A percentile compares a stretch with the other conserved stretches of the same genome.
phyloP scores from a whole-genome alignment of 495 filamentous ascomycete species.

The Platismatia glauca region DNA sequence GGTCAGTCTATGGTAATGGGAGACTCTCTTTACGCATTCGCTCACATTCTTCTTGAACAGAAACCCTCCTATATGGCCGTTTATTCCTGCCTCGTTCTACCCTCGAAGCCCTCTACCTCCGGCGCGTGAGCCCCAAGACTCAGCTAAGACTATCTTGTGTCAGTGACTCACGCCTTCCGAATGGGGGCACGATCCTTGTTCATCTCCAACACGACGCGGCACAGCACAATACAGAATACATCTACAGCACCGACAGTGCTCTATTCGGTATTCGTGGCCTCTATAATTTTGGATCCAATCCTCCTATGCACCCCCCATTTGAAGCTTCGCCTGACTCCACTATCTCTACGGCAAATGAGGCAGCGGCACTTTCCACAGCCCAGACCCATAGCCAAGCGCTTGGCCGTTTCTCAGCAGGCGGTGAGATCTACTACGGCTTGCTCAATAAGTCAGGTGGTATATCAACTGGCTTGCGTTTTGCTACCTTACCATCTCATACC shows the following conservation, averaged over 20 bases:
- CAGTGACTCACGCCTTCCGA: slow-evolving; percentile 62
- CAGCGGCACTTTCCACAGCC: slow-evolving; percentile 14
- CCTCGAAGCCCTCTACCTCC: slow-evolving; percentile 79
- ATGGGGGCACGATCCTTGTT: slow-evolving; percentile 67
- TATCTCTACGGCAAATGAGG: slow-evolving; percentile 13
- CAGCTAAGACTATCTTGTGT: slow-evolving; percentile 77
- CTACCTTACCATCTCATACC: slow-evolving; percentile 78
- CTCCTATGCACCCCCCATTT: slow-evolving; percentile 26
- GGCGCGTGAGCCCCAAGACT: slow-evolving; percentile 66
- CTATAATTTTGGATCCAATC: slow-evolving; percentile 89
- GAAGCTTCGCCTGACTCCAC: slow-evolving; percentile 8
- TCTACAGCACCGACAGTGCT: slow-evolving; percentile 86
- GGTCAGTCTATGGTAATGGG: slow-evolving; percentile 11
- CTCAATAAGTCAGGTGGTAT: slow-evolving; percentile 85
- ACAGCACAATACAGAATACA: slow-evolving; percentile 80
- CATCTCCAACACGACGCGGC: slow-evolving; percentile 81
- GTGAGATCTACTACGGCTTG: slow-evolving; percentile 87
- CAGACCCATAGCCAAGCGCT: slow-evolving; percentile 41
- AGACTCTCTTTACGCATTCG: not conserved
- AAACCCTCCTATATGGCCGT: slow-evolving; percentile 76
- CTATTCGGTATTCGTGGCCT: slow-evolving; percentile 79
- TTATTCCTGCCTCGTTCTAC: slow-evolving; percentile 55
- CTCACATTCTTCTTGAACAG: slow-evolving; percentile 24
- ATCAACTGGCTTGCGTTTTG: slow-evolving; percentile 74
- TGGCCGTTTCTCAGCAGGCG: slow-evolving; percentile 70